Percentiles rank a stretch among this genome's conserved stretches.
phyloP scores from a whole-genome alignment of 2,329 filamentous ascomycete species.

The Onygena corvina region DNA sequence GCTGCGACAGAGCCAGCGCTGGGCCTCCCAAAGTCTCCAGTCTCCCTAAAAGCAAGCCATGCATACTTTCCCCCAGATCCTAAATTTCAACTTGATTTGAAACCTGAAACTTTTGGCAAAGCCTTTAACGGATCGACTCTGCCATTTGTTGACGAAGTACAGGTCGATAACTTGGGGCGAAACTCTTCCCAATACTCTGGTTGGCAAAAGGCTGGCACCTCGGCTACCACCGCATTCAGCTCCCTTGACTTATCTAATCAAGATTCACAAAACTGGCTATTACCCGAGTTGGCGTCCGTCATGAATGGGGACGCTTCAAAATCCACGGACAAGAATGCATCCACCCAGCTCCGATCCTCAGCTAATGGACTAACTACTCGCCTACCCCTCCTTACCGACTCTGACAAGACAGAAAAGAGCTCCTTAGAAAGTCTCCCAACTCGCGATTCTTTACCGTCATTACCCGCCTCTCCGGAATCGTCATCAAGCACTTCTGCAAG shows the following conservation, averaged over 20 bases:
- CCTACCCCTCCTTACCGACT: neutral
- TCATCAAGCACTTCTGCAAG: neutral
- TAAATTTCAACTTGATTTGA: neutral
- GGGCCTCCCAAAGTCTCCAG: neutral
- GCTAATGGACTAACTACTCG: neutral
- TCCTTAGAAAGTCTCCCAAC: neutral
- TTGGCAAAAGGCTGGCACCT: neutral
- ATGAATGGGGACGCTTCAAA: conserved; percentile 3
- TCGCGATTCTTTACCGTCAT: neutral
- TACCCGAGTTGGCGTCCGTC: conserved; percentile 1
- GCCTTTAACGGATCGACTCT: conserved; percentile 1
- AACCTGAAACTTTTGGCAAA: neutral
- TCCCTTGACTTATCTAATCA: neutral
- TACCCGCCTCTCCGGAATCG: neutral
- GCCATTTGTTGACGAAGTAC: neutral
- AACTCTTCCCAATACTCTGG: neutral
- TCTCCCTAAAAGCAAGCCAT: neutral
- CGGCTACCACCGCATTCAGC: neutral
- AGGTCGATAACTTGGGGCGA: neutral
- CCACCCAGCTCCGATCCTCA: neutral
- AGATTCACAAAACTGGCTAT: conserved; percentile 2
- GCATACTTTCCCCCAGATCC: conserved; percentile 1
- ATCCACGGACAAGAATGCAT: conserved; percentile 1
- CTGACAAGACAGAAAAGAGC: neutral
- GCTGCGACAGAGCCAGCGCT: neutral